Evolutionary conservation across 1,284 basidiomycete species (phyloP), one percentile per base, ranked within the genome.

Genomic region (Sanghuangporus sanghuang): DNA sequence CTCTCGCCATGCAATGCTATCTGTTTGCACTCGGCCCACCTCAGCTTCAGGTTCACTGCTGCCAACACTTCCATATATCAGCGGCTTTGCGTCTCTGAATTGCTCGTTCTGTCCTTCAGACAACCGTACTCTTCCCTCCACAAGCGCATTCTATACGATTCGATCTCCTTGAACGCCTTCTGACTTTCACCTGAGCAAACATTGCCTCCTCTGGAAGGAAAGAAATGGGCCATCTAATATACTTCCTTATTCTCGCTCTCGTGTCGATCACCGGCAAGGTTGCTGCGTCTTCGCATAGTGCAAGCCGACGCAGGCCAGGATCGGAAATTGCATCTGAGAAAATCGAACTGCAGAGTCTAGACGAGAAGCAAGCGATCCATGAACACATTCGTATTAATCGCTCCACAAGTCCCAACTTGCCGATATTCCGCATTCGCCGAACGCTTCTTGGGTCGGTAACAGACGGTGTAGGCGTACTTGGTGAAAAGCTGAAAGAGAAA

Each of bases 161-260:
- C 32, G 12, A 9, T 53, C n/a, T 14, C 52, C 12, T 35, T 36
- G 9, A 23, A 3, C 52, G 27, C 23, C 52, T 16, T 16, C 21
- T 14, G 11, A 9, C 48, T 49, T 21, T 14, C 48, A 32, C 48
- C 16, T 16, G 16, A 16, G 48, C 48, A 49, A 53, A 53, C 11
- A 32, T 53, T 21, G 48, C n/a, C 50, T 12, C 9, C 21, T 9
- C 50, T 11, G 48, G 32, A 54, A 38, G 35, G 53, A 46, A 46
- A n/a, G 49, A 49, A 44, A 44, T 42, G 16, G 21, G 18, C 6
- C 39, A 21, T 9, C 27, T 59, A 44, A 18, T 46, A 46, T 59
- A 48, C 57, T 59, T 59, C 21, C n/a, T 59, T 9, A 27, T 59
- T 36, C 57, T 59, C 44, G 44, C 57, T n/a, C n/a, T 59, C 11